Conservation (phyloP, 2,329 filamentous ascomycete species). For the Arthrobotrys sinensis region DNA sequence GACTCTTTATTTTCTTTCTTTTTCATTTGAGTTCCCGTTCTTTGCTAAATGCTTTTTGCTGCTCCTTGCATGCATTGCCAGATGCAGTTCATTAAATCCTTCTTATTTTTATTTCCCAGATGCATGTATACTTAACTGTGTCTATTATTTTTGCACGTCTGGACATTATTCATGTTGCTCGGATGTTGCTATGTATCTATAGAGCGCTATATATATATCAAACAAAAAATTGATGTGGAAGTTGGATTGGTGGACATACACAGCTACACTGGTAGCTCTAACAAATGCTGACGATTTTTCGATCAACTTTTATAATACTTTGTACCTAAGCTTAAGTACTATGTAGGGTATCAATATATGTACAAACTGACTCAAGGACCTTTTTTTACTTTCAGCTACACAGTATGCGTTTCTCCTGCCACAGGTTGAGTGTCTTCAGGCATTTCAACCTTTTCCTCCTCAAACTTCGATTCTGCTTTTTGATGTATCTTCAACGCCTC, state of each 20-base stretch:
- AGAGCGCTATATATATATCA: conserved; percentile 16
- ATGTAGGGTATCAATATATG: conserved; percentile 4
- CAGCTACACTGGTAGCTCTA: too few species aligned
- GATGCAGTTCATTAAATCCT: neutral
- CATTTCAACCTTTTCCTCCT: neutral
- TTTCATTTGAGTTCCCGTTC: too few species aligned
- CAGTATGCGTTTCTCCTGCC: neutral
- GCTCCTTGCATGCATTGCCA: neutral
- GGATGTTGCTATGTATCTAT: conserved; percentile 14
- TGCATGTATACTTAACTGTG: neutral
- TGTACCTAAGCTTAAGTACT: neutral
- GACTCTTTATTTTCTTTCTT: too few species aligned
- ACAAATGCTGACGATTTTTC: too few species aligned
- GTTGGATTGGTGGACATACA: too few species aligned
- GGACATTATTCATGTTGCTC: neutral
- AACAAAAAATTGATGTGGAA: neutral
- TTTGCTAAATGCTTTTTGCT: too few species aligned
- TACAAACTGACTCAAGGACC: neutral
- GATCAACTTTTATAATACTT: too few species aligned
- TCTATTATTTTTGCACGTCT: neutral
- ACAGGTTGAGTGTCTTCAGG: neutral
- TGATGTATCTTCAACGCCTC: neutral
- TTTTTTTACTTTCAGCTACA: neutral
- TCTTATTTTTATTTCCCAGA: neutral
- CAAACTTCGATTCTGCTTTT: neutral